Conservation (phyloP, 768 basidiomycete genomes). For the Termitomyces sp. region DNA sequence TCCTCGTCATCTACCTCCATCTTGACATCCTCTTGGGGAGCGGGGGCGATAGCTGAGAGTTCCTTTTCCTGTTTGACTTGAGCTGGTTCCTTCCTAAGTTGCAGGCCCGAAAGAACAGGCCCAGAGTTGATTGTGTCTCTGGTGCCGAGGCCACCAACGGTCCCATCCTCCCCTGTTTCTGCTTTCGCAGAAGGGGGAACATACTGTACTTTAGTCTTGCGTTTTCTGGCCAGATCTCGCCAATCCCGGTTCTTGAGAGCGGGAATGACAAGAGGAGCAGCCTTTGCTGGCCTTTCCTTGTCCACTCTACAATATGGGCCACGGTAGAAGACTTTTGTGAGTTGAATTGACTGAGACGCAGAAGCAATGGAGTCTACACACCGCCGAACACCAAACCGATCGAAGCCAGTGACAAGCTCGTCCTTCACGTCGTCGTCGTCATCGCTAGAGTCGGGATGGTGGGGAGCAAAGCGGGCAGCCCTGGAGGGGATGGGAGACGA, state of each 20-base stretch:
- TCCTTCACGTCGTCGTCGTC: conserved; percentile 67
- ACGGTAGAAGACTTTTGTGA: conserved; percentile 56
- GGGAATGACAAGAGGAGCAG: conserved; percentile 81
- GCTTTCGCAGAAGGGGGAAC: conserved; percentile 63
- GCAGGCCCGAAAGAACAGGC: conserved; percentile 67
- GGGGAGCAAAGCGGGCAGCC: conserved; percentile 23
- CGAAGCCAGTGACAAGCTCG: conserved; percentile 71
- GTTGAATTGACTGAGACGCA: conserved; percentile 56
- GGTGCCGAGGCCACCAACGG: conserved; percentile 75
- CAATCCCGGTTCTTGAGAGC: conserved; percentile 88
- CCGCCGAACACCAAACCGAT: conserved; percentile 79
- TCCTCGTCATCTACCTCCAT: conserved; percentile 62
- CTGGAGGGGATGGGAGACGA: conserved; percentile 42
- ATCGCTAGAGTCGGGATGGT: conserved; percentile 52
- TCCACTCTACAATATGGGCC: conserved; percentile 36
- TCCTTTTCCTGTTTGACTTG: conserved; percentile 32
- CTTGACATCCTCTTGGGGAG: conserved; percentile 29
- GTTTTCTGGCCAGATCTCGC: conserved; percentile 74
- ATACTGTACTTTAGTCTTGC: conserved; percentile 54
- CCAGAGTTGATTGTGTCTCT: conserved; percentile 77
- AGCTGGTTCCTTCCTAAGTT: conserved; percentile 39
- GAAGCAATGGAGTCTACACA: conserved; percentile 49
- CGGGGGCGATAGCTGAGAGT: conserved; percentile 15
- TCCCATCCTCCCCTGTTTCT: conserved; percentile 62
- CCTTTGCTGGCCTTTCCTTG: conserved; percentile 43